These are phyloP conservation scores for Beta lomatogona DNA, from an alignment of 179 eudicot genomes.

Conservation along the genomic window DNA sequence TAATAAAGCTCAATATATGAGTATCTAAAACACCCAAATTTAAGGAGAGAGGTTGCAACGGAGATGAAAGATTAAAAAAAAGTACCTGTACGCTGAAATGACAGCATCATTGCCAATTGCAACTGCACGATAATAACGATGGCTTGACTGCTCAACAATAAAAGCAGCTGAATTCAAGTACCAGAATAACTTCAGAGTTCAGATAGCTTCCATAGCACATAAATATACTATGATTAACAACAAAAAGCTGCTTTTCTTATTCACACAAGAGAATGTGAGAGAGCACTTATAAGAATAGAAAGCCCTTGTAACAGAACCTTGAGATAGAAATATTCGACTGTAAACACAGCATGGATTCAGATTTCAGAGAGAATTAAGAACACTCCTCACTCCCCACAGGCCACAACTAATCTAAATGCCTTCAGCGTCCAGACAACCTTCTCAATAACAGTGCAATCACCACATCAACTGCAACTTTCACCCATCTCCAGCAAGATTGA, in stretches of 20 bases:
- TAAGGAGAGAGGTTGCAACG: background rate
- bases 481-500: no score
- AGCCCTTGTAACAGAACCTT: background rate
- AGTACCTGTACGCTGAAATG: slow-evolving; percentile 90
- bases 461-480: no score
- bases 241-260: background rate
- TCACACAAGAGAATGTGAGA: background rate
- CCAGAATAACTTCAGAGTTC: slow-evolving; percentile 79
- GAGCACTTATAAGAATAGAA: background rate
- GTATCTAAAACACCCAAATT: background rate
- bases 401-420: background rate
- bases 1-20: background rate
- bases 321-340: background rate
- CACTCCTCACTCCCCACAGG: background rate
- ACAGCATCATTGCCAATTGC: slow-evolving; percentile 87
- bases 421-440: background rate
- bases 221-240: background rate
- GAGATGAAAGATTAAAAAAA: background rate
- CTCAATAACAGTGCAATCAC: background rate
- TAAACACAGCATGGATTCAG: background rate
- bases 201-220: slow-evolving; percentile 46
- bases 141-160: slow-evolving; percentile 99
- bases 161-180: slow-evolving; percentile 95
- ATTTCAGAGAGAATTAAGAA: background rate
- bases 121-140: slow-evolving; percentile 82